These are phyloP conservation scores for Verticillium nonalfalfae DNA, from an alignment of 2,329 filamentous ascomycete genomes.

Conservation along the genomic window DNA sequence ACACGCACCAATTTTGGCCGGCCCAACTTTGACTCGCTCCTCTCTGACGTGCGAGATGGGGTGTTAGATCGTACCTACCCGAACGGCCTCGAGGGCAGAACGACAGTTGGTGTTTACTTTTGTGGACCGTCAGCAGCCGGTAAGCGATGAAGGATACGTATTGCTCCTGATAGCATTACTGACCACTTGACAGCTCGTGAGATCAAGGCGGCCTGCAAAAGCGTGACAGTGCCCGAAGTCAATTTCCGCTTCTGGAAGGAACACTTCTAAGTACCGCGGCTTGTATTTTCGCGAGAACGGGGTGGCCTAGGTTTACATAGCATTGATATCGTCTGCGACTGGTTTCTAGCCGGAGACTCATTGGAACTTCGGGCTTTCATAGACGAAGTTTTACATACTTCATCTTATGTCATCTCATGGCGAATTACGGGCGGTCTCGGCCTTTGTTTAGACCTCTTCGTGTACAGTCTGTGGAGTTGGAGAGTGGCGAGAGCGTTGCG, in stretches of 20 bases:
- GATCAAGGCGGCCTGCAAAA: constrained; percentile 75
- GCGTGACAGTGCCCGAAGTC: constrained; percentile 69
- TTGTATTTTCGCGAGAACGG: no score
- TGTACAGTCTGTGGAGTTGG: no score
- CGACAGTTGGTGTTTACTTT: constrained; percentile 95
- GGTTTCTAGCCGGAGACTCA: no score
- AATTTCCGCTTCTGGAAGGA: constrained; percentile 99
- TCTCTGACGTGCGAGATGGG: constrained; percentile 80
- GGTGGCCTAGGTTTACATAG: no score
- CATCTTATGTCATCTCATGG: no score
- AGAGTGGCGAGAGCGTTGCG: no score
- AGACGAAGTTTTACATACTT: no score
- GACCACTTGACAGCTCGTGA: constrained; percentile 59
- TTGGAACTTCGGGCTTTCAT: no score
- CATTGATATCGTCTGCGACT: no score
- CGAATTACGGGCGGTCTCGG: no score
- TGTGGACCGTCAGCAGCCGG: constrained; percentile 76
- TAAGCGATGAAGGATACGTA: constrained; percentile 26
- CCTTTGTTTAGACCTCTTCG: no score
- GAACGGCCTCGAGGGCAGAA: constrained; percentile 72
- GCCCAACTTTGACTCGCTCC: constrained; percentile 78
- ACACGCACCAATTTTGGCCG: constrained; percentile 90
- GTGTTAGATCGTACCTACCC: constrained; percentile 83
- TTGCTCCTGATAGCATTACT: constrained; percentile 14
- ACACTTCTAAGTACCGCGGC: constrained; percentile 52